A percentile compares a stretch with the other conserved stretches of the same genome.
phyloP scores from a whole-genome alignment of 306 rosid species.

The Hippophae tibetana region DNA sequence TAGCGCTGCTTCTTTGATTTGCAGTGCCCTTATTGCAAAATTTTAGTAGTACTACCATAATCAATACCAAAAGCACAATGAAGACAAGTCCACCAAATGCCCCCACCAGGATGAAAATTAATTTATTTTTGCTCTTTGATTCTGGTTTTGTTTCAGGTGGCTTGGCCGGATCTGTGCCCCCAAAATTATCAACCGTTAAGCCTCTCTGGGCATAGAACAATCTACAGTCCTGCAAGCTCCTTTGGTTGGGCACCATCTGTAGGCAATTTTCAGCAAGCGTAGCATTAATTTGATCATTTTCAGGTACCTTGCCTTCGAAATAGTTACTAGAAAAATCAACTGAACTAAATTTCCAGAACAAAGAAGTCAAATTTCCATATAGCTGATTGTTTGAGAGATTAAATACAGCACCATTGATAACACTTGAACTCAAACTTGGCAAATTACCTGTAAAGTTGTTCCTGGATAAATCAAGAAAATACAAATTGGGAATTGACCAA shows the following conservation, averaged over 20 bases:
- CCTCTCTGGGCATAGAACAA: slow-evolving; percentile 39
- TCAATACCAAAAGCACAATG: slow-evolving; percentile 42
- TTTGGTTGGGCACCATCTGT: slow-evolving; percentile 37
- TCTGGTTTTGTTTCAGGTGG: not conserved
- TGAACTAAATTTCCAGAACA: slow-evolving; percentile 17
- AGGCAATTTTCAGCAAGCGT: slow-evolving; percentile 57
- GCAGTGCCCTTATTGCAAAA: slow-evolving; percentile 21
- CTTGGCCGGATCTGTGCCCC: slow-evolving; percentile 11
- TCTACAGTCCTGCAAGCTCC: slow-evolving; percentile 40
- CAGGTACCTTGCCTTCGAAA: slow-evolving; percentile 48
- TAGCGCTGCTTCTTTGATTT: slow-evolving; percentile 34
- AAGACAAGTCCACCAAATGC: slow-evolving; percentile 71
- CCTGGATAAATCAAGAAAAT: slow-evolving; percentile 48
- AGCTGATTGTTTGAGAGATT: slow-evolving; percentile 65
- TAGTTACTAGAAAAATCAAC: slow-evolving; percentile 69
- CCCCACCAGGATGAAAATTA: slow-evolving; percentile 58
- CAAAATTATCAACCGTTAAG: slow-evolving; percentile 29
- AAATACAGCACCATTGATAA: slow-evolving; percentile 24
- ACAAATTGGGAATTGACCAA: slow-evolving; percentile 41
- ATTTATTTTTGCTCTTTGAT: slow-evolving; percentile 28
- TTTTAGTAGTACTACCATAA: slow-evolving; percentile 39
- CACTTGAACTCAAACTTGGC: slow-evolving; percentile 23
- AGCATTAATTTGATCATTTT: slow-evolving; percentile 25
- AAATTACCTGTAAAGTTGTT: slow-evolving; percentile 56
- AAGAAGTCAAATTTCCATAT: slow-evolving; percentile 44